These are phyloP conservation scores for Pseudocercospora ulei DNA, from an alignment of 2,329 filamentous ascomycete species.

Conservation along the genomic window DNA sequence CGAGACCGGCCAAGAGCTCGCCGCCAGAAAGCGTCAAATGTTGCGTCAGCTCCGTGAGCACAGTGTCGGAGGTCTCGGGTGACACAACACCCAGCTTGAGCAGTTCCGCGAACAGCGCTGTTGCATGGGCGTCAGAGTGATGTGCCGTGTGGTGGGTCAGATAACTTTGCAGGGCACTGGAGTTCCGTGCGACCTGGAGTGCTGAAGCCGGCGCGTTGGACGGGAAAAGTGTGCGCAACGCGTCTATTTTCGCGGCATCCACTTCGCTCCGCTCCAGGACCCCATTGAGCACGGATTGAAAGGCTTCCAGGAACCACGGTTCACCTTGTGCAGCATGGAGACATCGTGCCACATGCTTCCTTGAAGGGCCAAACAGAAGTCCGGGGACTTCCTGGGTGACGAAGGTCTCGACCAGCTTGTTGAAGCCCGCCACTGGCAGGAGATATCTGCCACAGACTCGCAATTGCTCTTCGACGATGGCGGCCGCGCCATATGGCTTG, in stretches of 20 bases:
- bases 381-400: slow-evolving; percentile 48
- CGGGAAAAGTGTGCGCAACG: slow-evolving; percentile 29
- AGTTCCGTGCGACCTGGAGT: too few relatives aligned
- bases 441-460: slow-evolving; percentile 39
- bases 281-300: slow-evolving; percentile 19
- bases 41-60: slow-evolving; percentile 36
- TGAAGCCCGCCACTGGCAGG: slow-evolving; percentile 38
- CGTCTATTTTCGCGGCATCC: slow-evolving; percentile 18
- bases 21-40: slow-evolving; percentile 34
- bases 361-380: slow-evolving; percentile 60
- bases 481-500: slow-evolving; percentile 57
- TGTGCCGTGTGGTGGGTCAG: slow-evolving; percentile 5
- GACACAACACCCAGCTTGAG: slow-evolving; percentile 29
- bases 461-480: slow-evolving; percentile 47
- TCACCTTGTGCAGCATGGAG: slow-evolving; percentile 44
- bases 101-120: slow-evolving; percentile 20
- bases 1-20: slow-evolving; percentile 9
- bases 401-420: slow-evolving; percentile 39
- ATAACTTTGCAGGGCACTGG: too few relatives aligned
- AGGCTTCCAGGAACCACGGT: slow-evolving; percentile 32
- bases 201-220: slow-evolving; percentile 31
- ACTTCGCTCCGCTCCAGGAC: slow-evolving; percentile 22
- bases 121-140: not conserved
- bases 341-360: slow-evolving; percentile 54
- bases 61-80: slow-evolving; percentile 33